These are phyloP conservation scores for Ananas comosus DNA, from an alignment of 176 grass and related monocot species.

Conservation along the genomic window DNA sequence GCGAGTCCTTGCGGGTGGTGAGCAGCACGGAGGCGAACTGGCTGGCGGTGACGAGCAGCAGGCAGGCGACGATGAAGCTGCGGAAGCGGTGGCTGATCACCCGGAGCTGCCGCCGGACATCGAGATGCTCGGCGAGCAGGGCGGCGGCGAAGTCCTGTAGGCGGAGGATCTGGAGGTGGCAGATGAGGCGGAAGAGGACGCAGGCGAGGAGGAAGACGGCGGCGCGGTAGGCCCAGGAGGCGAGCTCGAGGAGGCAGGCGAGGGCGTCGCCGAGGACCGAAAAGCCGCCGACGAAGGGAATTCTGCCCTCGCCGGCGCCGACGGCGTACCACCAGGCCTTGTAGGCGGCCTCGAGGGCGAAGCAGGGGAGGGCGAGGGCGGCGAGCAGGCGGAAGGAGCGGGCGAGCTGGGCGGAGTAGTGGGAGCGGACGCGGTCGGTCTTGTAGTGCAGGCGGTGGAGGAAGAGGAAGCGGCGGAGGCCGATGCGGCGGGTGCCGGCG, in stretches of 20 bases:
- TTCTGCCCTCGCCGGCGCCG: not conserved
- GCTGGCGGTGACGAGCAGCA: slow-evolving; percentile 62
- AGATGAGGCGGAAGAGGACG: slow-evolving; percentile 68
- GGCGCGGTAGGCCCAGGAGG: slow-evolving; percentile 61
- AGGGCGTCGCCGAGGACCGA: slow-evolving; percentile 22
- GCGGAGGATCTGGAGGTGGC: slow-evolving; percentile 72
- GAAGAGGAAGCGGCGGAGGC: slow-evolving; percentile 72
- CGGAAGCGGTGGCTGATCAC: slow-evolving; percentile 72
- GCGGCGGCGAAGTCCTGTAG: slow-evolving; percentile 53
- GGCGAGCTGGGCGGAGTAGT: slow-evolving; percentile 40
- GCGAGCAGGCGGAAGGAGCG: slow-evolving; percentile 43
- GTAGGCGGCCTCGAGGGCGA: slow-evolving; percentile 47
- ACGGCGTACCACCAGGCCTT: slow-evolving; percentile 57
- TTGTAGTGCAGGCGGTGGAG: slow-evolving; percentile 46
- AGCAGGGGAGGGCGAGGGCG: slow-evolving; percentile 48
- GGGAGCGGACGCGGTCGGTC: slow-evolving; percentile 38
- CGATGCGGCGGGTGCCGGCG: slow-evolving; percentile 24
- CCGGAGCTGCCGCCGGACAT: slow-evolving; percentile 49
- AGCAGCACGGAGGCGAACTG: slow-evolving; percentile 59
- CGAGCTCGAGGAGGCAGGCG: slow-evolving; percentile 52
- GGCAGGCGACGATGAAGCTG: slow-evolving; percentile 54
- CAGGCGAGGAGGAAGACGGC: slow-evolving; percentile 62
- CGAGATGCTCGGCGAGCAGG: slow-evolving; percentile 52
- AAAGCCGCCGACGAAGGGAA: slow-evolving; percentile 5
- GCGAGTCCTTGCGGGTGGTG: slow-evolving; percentile 41